These are phyloP conservation scores for Mercurialis annua DNA, from an alignment of 345 rosid genomes.

Conservation along the genomic window DNA sequence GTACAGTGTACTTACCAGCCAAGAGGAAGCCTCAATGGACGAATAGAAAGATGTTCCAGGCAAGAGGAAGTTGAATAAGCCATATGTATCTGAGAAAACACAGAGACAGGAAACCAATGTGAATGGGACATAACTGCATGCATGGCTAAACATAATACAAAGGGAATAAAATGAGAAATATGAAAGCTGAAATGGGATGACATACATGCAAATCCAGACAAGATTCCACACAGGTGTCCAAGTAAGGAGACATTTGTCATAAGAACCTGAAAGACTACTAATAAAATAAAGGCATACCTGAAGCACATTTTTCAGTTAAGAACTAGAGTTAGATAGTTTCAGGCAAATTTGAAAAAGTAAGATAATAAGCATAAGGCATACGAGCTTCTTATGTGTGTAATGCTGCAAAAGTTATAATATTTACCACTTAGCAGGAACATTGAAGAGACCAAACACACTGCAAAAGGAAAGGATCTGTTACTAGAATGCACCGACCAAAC, in stretches of 20 bases:
- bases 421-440: slow-evolving; percentile 91
- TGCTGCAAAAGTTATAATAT: slow-evolving; percentile 19
- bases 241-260: slow-evolving; percentile 93
- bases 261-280: slow-evolving; percentile 76
- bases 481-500: not conserved
- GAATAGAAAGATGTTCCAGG: slow-evolving; percentile 88
- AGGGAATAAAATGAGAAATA: slow-evolving; percentile 5
- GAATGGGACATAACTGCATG: not conserved
- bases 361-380: slow-evolving; percentile 1
- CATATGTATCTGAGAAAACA: slow-evolving; percentile 61
- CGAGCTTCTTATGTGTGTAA: not conserved
- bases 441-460: slow-evolving; percentile 97
- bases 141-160: not conserved
- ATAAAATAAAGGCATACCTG: slow-evolving; percentile 87
- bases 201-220: slow-evolving; percentile 95
- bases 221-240: slow-evolving; percentile 93
- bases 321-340: slow-evolving; percentile 7
- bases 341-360: slow-evolving; percentile 6
- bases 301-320: slow-evolving; percentile 20
- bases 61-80: slow-evolving; percentile 70
- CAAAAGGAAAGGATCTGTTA: slow-evolving; percentile 30
- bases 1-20: slow-evolving; percentile 63
- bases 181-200: slow-evolving; percentile 17
- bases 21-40: slow-evolving; percentile 71
- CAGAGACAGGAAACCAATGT: not conserved